Conservation (phyloP, 805 yeast species). For the Saccharomyces jurei region DNA sequence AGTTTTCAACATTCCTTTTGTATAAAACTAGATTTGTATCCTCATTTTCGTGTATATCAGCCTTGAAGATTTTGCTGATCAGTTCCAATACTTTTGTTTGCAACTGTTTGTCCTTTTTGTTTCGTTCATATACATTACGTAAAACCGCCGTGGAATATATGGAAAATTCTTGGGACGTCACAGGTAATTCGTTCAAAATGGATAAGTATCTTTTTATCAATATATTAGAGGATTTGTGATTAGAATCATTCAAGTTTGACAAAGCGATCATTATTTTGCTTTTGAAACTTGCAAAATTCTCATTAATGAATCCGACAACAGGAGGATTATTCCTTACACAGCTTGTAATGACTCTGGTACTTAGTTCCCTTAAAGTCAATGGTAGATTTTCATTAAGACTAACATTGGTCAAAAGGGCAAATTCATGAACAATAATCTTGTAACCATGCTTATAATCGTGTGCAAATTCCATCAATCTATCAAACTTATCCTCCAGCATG, state of each 20-base stretch:
- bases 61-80: slow-evolving; percentile 15
- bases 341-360: slow-evolving; percentile 55
- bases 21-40: slow-evolving; percentile 1
- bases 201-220: slow-evolving; percentile 24
- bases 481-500: slow-evolving; percentile 21
- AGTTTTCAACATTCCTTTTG: slow-evolving; percentile 9
- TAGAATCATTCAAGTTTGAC: neutral
- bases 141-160: slow-evolving; percentile 6
- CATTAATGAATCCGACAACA: slow-evolving; percentile 38
- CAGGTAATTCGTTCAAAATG: slow-evolving; percentile 21
- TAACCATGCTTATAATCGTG: slow-evolving; percentile 61
- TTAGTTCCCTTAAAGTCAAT: slow-evolving; percentile 37
- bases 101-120: slow-evolving; percentile 16
- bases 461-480: slow-evolving; percentile 47
- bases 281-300: slow-evolving; percentile 24
- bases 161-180: slow-evolving; percentile 6
- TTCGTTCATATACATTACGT: slow-evolving; percentile 9
- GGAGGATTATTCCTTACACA: slow-evolving; percentile 67
- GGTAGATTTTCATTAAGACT: slow-evolving; percentile 13
- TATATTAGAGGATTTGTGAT: neutral
- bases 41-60: slow-evolving; percentile 1
- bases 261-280: neutral
- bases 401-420: slow-evolving; percentile 12
- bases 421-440: slow-evolving; percentile 33
- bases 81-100: slow-evolving; percentile 26